Evolutionary conservation across 352 stramenopile species (phyloP).

Genomic region (Globisporangium middletonii): DNA sequence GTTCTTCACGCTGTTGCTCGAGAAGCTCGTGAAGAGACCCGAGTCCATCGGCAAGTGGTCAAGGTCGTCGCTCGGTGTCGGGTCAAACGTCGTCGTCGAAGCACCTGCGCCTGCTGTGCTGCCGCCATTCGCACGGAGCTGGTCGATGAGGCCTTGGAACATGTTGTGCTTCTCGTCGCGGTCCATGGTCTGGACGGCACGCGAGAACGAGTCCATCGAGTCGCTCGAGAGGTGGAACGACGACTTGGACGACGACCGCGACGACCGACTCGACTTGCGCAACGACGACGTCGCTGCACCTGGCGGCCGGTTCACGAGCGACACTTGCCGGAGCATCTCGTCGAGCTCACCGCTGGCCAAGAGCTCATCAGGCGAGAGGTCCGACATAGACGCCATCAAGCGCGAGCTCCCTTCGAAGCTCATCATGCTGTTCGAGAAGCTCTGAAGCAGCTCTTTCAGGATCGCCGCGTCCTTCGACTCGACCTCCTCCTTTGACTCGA

Average conservation of each 20-base stretch:
- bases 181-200: constrained; percentile 45
- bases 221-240: constrained; percentile 11
- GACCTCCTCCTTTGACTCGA: constrained; percentile 43
- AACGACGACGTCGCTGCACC: constrained; percentile 25
- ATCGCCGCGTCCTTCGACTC: constrained; percentile 54
- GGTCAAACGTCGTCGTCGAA: constrained; percentile 7
- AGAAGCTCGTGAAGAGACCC: constrained; percentile 28
- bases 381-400: constrained; percentile 48
- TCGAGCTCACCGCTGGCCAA: constrained; percentile 75
- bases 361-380: constrained; percentile 74
- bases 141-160: constrained; percentile 60
- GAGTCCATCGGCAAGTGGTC: constrained; percentile 32
- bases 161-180: constrained; percentile 51
- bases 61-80: neutral
- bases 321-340: constrained; percentile 70
- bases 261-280: constrained; percentile 48
- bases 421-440: constrained; percentile 39
- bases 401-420: constrained; percentile 22
- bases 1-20: constrained; percentile 20
- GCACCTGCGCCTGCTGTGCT: constrained; percentile 12
- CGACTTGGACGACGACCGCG: constrained; percentile 14
- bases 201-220: constrained; percentile 46
- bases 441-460: constrained; percentile 47
- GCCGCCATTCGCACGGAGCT: constrained; percentile 16
- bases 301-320: constrained; percentile 40